Percentiles rank a stretch among this genome's conserved stretches.
These are phyloP conservation scores for Malania oleifera DNA, from an alignment of 164 flowering plant species.

Conservation along the genomic window DNA sequence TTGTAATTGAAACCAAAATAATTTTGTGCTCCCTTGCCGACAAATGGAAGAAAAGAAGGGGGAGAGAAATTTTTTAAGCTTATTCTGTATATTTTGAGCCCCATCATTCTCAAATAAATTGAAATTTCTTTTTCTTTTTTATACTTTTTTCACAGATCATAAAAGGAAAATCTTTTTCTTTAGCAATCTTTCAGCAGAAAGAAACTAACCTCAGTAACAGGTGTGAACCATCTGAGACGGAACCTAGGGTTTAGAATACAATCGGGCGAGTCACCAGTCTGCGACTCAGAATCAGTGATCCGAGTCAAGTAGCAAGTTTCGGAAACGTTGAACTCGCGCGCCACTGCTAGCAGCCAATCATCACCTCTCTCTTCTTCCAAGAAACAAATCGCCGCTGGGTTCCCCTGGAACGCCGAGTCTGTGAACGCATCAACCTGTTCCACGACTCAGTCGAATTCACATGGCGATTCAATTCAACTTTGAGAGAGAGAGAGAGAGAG, in stretches of 20 bases:
- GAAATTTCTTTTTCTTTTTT: background rate
- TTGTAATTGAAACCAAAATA: too few species aligned
- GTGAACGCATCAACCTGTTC: conserved; percentile 84
- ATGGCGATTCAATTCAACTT: background rate
- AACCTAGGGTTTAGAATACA: conserved; percentile 35
- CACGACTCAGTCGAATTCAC: background rate
- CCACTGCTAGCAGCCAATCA: conserved; percentile 64
- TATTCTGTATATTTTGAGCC: too few species aligned
- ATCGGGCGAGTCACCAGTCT: background rate
- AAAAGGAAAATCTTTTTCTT: too few species aligned
- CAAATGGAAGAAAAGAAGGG: too few species aligned
- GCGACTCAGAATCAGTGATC: conserved; percentile 12
- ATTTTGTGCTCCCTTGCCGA: too few species aligned
- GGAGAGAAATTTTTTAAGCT: too few species aligned
- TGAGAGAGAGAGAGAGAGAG: too few species aligned
- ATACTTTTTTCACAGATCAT: background rate
- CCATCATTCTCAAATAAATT: too few species aligned
- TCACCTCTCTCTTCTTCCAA: conserved; percentile 67
- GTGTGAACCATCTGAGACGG: conserved; percentile 82
- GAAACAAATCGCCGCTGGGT: conserved; percentile 85
- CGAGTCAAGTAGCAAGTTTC: conserved; percentile 59
- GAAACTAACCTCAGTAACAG: conserved; percentile 55
- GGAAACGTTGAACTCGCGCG: conserved; percentile 67
- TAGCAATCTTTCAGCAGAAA: background rate
- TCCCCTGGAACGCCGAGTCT: conserved; percentile 69